A percentile compares a stretch with the other conserved stretches of the same genome.
Evolutionary conservation across 495 filamentous ascomycete genomes (phyloP).

Genomic region (Podospora fimiseda): DNA sequence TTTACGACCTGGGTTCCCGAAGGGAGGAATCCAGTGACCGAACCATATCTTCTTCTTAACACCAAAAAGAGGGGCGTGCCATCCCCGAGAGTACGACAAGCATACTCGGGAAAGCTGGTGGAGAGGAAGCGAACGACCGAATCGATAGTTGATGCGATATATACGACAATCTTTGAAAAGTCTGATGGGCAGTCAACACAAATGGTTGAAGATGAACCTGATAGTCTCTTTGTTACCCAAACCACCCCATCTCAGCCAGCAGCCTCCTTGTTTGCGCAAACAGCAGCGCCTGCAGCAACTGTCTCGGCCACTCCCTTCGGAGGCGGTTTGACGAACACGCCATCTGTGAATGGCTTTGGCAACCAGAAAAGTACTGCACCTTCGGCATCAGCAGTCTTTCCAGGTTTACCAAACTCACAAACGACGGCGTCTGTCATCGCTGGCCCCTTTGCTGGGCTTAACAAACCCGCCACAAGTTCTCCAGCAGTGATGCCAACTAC

Average conservation of each 20-base stretch:
- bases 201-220: background rate
- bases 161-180: slow-evolving; percentile 39
- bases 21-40: slow-evolving; percentile 34
- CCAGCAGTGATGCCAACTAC: background rate
- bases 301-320: background rate
- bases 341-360: background rate
- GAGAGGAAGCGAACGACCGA: slow-evolving; percentile 42
- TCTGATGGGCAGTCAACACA: background rate
- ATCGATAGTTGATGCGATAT: slow-evolving; percentile 38
- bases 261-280: background rate
- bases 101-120: slow-evolving; percentile 38
- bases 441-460: background rate
- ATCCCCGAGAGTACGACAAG: slow-evolving; percentile 37
- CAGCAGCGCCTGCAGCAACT: background rate
- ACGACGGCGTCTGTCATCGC: background rate
- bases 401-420: background rate
- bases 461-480: background rate
- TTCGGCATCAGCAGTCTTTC: background rate
- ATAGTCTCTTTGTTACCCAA: slow-evolving; percentile 29
- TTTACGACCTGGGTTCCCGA: slow-evolving; percentile 39
- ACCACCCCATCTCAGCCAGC: background rate
- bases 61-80: slow-evolving; percentile 24
- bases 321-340: background rate
- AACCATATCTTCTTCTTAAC: slow-evolving; percentile 46
- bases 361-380: background rate